Percentiles rank a stretch among this genome's conserved stretches.
Conservation (phyloP, 441 rosid genomes). For the Gossypium gossypioides region DNA sequence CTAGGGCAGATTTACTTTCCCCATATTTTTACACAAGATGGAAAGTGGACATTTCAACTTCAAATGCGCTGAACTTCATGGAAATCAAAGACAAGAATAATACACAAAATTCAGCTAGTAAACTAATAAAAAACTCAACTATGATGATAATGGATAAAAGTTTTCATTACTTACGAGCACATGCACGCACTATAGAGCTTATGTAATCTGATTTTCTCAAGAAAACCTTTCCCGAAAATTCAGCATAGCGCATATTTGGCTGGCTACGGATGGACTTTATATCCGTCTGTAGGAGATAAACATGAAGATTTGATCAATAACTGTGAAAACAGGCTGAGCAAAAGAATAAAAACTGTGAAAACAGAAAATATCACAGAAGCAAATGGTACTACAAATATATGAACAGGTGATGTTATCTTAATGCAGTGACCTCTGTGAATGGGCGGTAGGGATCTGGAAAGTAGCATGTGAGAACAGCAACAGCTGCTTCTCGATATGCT, state of each 20-base stretch:
- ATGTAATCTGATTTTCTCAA: slow-evolving; percentile 70
- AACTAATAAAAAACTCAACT: neutral
- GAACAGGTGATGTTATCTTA: neutral
- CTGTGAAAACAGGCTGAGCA: slow-evolving; percentile 4
- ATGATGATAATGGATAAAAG: neutral
- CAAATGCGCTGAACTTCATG: neutral
- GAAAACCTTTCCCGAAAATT: slow-evolving; percentile 57
- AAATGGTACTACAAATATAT: slow-evolving; percentile 18
- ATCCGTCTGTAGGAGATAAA: slow-evolving; percentile 57
- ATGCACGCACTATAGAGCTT: slow-evolving; percentile 67
- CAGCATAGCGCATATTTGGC: slow-evolving; percentile 62
- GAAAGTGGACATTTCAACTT: neutral
- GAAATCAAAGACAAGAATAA: slow-evolving; percentile 5
- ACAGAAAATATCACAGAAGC: slow-evolving; percentile 8
- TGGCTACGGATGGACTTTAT: slow-evolving; percentile 64
- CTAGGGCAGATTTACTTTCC: neutral
- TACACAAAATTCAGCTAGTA: neutral
- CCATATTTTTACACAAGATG: neutral
- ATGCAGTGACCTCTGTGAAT: slow-evolving; percentile 50
- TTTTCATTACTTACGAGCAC: slow-evolving; percentile 64
- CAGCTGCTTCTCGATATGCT: slow-evolving; percentile 94
- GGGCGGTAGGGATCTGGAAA: slow-evolving; percentile 73
- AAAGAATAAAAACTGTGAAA: neutral
- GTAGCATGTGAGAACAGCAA: slow-evolving; percentile 82
- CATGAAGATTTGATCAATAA: slow-evolving; percentile 12